phyloP scores from a whole-genome alignment of 2,329 filamentous ascomycete genomes.

The Botrytis elliptica region DNA sequence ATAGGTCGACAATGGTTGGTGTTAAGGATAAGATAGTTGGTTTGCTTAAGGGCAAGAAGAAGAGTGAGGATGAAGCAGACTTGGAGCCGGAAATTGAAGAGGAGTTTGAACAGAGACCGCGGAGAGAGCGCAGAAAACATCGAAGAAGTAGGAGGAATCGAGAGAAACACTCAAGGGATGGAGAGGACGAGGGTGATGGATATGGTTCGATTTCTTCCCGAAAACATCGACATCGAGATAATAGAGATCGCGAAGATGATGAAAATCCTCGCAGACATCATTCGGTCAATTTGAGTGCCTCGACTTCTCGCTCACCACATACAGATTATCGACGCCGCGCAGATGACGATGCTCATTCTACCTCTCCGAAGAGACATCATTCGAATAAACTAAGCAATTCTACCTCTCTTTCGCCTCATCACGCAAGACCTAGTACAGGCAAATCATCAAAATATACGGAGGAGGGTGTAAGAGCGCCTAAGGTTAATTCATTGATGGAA shows the following conservation, averaged over 20 bases:
- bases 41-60: slow-evolving; percentile 15
- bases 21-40: slow-evolving; percentile 8
- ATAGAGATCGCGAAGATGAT: slow-evolving; percentile 6
- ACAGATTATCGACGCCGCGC: slow-evolving; percentile 9
- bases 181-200: not conserved
- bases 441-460: slow-evolving; percentile 18
- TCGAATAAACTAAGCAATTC: not conserved
- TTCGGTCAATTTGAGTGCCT: slow-evolving; percentile 11
- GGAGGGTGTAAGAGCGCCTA: not conserved
- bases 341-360: slow-evolving; percentile 10
- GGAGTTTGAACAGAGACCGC: slow-evolving; percentile 10
- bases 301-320: slow-evolving; percentile 9
- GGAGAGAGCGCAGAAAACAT: slow-evolving; percentile 14
- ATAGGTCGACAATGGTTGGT: not conserved
- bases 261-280: slow-evolving; percentile 12
- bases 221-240: not conserved
- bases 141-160: slow-evolving; percentile 12
- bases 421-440: slow-evolving; percentile 14
- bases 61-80: not conserved
- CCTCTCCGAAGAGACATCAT: slow-evolving; percentile 13
- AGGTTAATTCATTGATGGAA: slow-evolving; percentile 43
- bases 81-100: not conserved
- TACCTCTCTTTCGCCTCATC: slow-evolving; percentile 11
- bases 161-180: not conserved
- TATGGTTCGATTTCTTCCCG: not conserved